A percentile compares a stretch with the other conserved stretches of the same genome.
Conservation (phyloP, 257 asterid species). For the Echium plantagineum region DNA sequence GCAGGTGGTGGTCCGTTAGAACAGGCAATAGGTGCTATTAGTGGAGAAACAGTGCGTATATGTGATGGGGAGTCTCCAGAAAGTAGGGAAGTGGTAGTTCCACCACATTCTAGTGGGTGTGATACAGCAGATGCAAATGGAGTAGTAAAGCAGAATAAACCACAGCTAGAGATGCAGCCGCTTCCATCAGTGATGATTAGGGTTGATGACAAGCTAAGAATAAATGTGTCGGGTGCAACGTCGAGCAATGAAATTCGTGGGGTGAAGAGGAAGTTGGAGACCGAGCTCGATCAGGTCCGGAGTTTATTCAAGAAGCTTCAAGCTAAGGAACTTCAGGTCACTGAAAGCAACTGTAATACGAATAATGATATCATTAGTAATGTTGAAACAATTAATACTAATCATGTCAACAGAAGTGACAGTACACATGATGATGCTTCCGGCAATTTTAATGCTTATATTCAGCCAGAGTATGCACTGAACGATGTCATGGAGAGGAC, state of each 20-base stretch:
- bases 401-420: neutral
- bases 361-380: conserved; percentile 4
- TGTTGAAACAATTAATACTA: neutral
- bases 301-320: conserved; percentile 9
- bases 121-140: conserved; percentile 1
- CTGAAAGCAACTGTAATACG: conserved; percentile 1
- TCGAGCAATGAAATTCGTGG: conserved; percentile 11
- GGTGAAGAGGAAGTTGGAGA: conserved; percentile 10
- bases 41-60: neutral
- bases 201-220: conserved; percentile 12
- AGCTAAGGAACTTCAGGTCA: conserved; percentile 16
- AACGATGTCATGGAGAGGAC: conserved; percentile 5
- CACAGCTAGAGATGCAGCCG: neutral
- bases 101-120: neutral
- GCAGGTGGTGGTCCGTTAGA: neutral
- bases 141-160: neutral
- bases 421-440: conserved; percentile 4
- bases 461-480: conserved; percentile 5
- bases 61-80: neutral
- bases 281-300: conserved; percentile 17
- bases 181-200: conserved; percentile 10
- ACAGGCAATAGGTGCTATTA: neutral
- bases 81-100: neutral
- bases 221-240: conserved; percentile 4
- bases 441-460: conserved; percentile 8